Conservation (phyloP, 208 protist species). For the Trypanosoma grayi region DNA sequence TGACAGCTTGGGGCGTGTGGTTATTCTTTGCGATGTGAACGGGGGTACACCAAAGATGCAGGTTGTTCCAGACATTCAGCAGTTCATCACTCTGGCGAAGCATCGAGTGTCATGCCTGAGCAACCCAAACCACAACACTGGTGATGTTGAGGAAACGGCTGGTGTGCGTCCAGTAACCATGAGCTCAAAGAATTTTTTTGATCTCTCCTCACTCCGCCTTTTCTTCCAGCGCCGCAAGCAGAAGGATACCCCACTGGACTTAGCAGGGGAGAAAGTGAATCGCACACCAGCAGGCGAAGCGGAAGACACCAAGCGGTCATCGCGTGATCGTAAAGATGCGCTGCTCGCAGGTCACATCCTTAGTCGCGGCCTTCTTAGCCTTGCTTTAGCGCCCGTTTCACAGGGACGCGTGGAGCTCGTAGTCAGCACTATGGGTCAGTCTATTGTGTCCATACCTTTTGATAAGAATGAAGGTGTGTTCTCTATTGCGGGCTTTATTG, state of each 20-base stretch:
- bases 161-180: neutral
- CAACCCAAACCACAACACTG: slow-evolving; percentile 1
- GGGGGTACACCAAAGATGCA: slow-evolving; percentile 30
- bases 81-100: slow-evolving; percentile 44
- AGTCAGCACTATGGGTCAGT: slow-evolving; percentile 77
- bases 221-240: slow-evolving; percentile 30
- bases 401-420: slow-evolving; percentile 44
- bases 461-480: slow-evolving; percentile 39
- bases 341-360: slow-evolving; percentile 51
- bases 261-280: neutral
- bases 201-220: slow-evolving; percentile 43
- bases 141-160: slow-evolving; percentile 12
- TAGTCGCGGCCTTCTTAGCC: slow-evolving; percentile 62
- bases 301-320: neutral
- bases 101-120: neutral
- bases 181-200: slow-evolving; percentile 50
- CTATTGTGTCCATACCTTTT: slow-evolving; percentile 65
- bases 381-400: slow-evolving; percentile 28
- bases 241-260: slow-evolving; percentile 13
- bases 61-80: slow-evolving; percentile 60
- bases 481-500: slow-evolving; percentile 58
- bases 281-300: neutral
- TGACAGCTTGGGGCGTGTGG: slow-evolving; percentile 58
- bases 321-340: neutral
- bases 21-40: slow-evolving; percentile 54